Evolutionary conservation across 2,329 filamentous ascomycete species (phyloP), one percentile per base, ranked within the genome.

Genomic region (Lithohypha guttulata): DNA sequence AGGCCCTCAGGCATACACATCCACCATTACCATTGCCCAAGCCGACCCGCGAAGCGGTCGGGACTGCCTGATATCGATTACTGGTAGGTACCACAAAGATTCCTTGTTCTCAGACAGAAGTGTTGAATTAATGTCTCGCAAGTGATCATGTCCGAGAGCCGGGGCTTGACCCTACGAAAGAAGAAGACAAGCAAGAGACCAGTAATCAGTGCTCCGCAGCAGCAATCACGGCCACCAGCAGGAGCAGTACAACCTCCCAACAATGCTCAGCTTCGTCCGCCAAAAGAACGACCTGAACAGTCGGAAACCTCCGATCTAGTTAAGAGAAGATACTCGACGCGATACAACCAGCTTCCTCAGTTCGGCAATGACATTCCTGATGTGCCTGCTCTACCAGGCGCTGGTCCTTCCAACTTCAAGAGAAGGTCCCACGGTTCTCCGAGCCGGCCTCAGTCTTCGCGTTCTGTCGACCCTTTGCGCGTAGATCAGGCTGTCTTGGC

Each of bases 321-420:
- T 43, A 96, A 96, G 66, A 75, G 86, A 52, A 73, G 91, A 52
- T 98, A 96, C 62, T 96, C 91, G 26, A 87, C 87, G 28, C 79
- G 89, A 44, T 93, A 95, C 60, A 89, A 86, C 53, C 78, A 83
- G 48, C 61, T 80, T 1, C 81, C 82, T 1, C 65, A 75, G 43
- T 78, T 84, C 52, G 82, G 77, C 56, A 74, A 80, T 52, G 76
- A 73, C 41, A 75, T 74, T 14, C 75, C 85, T 13, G 74, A 83
- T 2, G 69, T 94, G 47, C 89, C 91, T 1, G 61, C 72, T 9
- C 54, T 84, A 39, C 77, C 80, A 4, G 48, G 47, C 60, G 19
- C 26, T 14, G 32, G 39, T 60, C 19, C 26, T n/a, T 17, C 13
- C 74, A 49, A 84, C 75, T 55, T 58, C 55, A 54, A 67, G 51